Evolutionary conservation across 2,329 filamentous ascomycete species (phyloP), one percentile per base, ranked within the genome.

Genomic region (Arthrobotrys megalospora): DNA sequence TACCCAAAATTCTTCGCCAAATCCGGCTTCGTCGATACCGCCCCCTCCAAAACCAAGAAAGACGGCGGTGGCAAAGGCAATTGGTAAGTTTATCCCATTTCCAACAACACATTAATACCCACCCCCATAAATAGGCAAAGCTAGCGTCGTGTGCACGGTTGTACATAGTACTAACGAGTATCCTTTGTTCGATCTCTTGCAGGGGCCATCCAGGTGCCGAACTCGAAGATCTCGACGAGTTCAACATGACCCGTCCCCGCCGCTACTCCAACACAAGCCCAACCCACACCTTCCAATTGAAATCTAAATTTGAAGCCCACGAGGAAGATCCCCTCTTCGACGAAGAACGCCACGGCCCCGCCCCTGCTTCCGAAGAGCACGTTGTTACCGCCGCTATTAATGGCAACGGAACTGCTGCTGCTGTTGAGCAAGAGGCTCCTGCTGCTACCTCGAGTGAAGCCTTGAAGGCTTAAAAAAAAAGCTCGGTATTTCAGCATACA

Each of bases 31-130:
- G 87, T 90, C 82, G 94, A 94, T 83, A 87, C 88, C 81, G 93
- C 97, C 83, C 95, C 96, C 79, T 94, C 93, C 85, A 96, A 96
- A 88, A 91, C 92, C 84, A 99, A 99, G 91, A 99, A 99, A 88
- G 93, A 97, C 83, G 95, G 95, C 80, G 92, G 89, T 81, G 95
- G 95, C 81, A 94, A 93, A 85, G 93, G 92, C 84, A 97, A 97
- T 86, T 99, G 95, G 95, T 97, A 89, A 85, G 91, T 82, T 68
- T 47, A 32, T 16, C 63, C 67, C 53, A 43, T 14, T 19, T 11
- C 24, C 28, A 65, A 60, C 65, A 52, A 64, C 19, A 32, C 48
- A 48, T 45, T 47, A 32, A 11, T 24, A 6, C 53, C 76, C 69
- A 38, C 10, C 32, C 10, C 32, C 55, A 34, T 71, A 70, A 34